phyloP scores from a whole-genome alignment of 495 filamentous ascomycete genomes.

The Hypoxylon subgilvum region DNA sequence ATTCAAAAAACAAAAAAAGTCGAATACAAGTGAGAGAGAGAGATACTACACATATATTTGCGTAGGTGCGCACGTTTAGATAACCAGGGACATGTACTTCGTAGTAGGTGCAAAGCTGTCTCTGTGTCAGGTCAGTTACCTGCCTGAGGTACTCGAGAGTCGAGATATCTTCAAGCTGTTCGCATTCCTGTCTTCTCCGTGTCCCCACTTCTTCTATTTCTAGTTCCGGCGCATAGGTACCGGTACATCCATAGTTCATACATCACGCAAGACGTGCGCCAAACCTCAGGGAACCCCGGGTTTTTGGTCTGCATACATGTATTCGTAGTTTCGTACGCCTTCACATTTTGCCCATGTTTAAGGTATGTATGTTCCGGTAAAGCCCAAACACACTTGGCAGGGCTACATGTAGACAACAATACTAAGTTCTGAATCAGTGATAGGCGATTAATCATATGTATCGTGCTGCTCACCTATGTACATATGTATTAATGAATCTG shows the following conservation, averaged over 20 bases:
- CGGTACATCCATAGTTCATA: conserved; percentile 19
- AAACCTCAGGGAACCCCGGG: conserved; percentile 15
- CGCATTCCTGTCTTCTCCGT: conserved; percentile 20
- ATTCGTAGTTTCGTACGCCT: neutral
- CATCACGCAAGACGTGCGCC: conserved; percentile 18
- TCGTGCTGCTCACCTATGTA: conserved; percentile 17
- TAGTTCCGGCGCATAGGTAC: conserved; percentile 34
- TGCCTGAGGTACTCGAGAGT: too few species aligned
- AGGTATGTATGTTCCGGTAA: conserved; percentile 23
- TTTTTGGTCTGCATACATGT: conserved; percentile 18
- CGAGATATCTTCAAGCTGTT: too few species aligned
- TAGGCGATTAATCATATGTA: conserved; percentile 9
- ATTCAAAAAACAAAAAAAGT: too few species aligned
- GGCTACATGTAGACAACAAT: conserved; percentile 27
- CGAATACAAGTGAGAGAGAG: too few species aligned
- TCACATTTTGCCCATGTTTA: conserved; percentile 5
- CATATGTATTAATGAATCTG: too few species aligned
- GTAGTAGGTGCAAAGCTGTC: too few species aligned
- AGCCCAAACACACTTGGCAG: conserved; percentile 30
- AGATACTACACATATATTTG: too few species aligned
- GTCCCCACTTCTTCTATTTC: conserved; percentile 32
- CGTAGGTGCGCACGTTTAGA: too few species aligned
- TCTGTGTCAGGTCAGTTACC: too few species aligned
- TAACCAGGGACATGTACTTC: too few species aligned
- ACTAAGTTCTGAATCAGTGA: conserved; percentile 23